phyloP scores from a whole-genome alignment of 371 early-diverging fungal genomes.

The Zancudomyces culisetae region DNA sequence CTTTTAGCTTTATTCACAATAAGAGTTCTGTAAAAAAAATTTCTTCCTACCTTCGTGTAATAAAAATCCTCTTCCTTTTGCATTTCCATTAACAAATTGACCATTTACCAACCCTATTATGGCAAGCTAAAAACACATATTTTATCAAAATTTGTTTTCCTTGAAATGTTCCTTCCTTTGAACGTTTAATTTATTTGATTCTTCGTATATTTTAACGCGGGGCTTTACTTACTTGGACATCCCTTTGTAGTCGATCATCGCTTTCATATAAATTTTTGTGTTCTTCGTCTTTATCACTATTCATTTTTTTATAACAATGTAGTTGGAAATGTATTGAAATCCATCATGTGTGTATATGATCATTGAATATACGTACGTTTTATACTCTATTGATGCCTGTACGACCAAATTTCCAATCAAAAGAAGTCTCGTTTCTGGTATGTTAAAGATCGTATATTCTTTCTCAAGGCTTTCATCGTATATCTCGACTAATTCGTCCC shows the following conservation, averaged over 20 bases:
- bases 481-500: no score
- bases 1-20: neutral
- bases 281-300: conserved; percentile 1
- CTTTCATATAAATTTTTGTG: neutral
- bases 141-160: neutral
- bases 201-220: no score
- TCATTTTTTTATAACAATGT: neutral
- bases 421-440: conserved; percentile 1
- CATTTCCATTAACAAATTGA: neutral
- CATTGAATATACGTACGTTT: neutral
- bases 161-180: no score
- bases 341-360: neutral
- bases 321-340: neutral
- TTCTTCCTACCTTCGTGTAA: neutral
- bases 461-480: no score
- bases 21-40: neutral
- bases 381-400: conserved; percentile 1
- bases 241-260: neutral
- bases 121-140: neutral
- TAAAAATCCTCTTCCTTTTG: conserved; percentile 2
- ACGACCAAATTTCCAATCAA: neutral
- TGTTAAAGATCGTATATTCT: no score
- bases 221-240: conserved; percentile 1
- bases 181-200: no score
- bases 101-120: neutral